Evolutionary conservation across 1,284 basidiomycete genomes (phyloP).

Genomic region (Taiwanofungus camphoratus): DNA sequence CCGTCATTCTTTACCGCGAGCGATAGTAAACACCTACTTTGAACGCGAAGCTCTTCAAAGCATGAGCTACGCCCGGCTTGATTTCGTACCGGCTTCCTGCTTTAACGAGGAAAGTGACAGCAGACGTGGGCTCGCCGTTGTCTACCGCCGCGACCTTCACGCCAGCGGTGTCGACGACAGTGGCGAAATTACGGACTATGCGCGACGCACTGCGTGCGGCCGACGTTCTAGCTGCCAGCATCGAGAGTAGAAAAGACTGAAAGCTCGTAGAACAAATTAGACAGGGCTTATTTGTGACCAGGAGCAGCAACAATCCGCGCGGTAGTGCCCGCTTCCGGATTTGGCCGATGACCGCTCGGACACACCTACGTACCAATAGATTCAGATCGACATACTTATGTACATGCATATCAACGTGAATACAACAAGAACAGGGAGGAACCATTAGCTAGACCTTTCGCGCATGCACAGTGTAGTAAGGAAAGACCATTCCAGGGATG

Average conservation of each 20-base stretch:
- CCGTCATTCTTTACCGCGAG: neutral
- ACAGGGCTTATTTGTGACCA: neutral
- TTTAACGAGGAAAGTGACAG: slow-evolving; percentile 87
- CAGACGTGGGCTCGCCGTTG: slow-evolving; percentile 73
- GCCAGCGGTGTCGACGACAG: slow-evolving; percentile 73
- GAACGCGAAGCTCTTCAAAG: slow-evolving; percentile 94
- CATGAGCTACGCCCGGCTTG: slow-evolving; percentile 84
- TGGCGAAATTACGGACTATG: slow-evolving; percentile 68
- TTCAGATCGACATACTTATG: no score
- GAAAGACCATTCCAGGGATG: slow-evolving; percentile 36
- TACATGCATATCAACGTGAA: no score
- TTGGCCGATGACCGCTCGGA: slow-evolving; percentile 5
- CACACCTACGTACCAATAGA: no score
- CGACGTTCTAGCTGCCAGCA: slow-evolving; percentile 59
- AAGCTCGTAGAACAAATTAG: neutral
- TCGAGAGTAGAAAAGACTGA: slow-evolving; percentile 22
- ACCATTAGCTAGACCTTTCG: slow-evolving; percentile 7
- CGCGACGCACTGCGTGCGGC: slow-evolving; percentile 48
- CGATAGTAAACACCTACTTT: slow-evolving; percentile 52
- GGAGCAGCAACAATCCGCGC: neutral
- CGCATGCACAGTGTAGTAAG: slow-evolving; percentile 35
- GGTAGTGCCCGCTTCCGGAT: slow-evolving; percentile 3
- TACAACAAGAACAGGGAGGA: neutral
- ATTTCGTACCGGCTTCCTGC: slow-evolving; percentile 86
- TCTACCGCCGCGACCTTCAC: slow-evolving; percentile 84